A percentile compares a stretch with the other conserved stretches of the same genome.
Evolutionary conservation across 129 eudicot species (phyloP).

Genomic region (Flaveria brownii): DNA sequence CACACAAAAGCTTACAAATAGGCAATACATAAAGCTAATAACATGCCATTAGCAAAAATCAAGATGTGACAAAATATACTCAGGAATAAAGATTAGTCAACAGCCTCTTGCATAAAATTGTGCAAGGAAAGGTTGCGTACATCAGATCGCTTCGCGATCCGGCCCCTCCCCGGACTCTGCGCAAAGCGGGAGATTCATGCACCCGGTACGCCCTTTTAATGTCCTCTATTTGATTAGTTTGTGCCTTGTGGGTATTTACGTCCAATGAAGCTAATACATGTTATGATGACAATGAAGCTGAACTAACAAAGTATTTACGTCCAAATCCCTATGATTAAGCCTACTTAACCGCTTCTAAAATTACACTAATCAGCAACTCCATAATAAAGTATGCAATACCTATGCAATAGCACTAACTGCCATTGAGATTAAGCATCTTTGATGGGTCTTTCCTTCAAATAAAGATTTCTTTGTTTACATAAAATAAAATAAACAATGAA

Average conservation of each 20-base stretch:
- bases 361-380: not conserved
- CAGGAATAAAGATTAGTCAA: not conserved
- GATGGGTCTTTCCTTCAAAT: not conserved
- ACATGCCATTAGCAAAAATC: not conserved
- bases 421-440: not conserved
- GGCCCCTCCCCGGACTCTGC: too few relatives aligned
- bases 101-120: too few relatives aligned
- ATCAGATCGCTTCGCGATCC: too few relatives aligned
- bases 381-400: not conserved
- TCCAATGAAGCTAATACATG: not conserved
- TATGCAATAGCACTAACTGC: not conserved
- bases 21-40: not conserved
- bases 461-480: not conserved
- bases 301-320: not conserved
- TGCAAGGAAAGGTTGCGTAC: too few relatives aligned
- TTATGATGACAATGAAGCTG: not conserved
- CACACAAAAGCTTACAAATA: not conserved
- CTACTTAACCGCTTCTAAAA: not conserved
- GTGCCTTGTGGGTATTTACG: not conserved
- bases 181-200: too few relatives aligned
- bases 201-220: too few relatives aligned
- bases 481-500: not conserved
- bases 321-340: not conserved
- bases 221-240: conserved; percentile 2
- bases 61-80: not conserved